Evolutionary conservation across 495 filamentous ascomycete genomes (phyloP).

Genomic region (Penicillium mononematosum): DNA sequence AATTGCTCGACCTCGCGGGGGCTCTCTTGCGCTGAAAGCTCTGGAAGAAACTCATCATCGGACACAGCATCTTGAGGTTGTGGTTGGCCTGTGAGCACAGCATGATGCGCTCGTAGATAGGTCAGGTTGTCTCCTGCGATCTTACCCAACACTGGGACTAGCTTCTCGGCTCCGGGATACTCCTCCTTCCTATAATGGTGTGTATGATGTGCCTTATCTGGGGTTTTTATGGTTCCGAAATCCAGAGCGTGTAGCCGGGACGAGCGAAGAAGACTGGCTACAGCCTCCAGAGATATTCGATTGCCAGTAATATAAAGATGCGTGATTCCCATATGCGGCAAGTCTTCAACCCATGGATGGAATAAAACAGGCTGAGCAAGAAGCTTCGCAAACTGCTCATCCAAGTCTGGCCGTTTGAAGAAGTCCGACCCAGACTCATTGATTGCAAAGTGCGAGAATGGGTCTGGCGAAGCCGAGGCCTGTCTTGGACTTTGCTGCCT

Average conservation of each 20-base stretch:
- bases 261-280: slow-evolving; percentile 52
- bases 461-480: slow-evolving; percentile 17
- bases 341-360: slow-evolving; percentile 53
- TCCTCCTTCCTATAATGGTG: slow-evolving; percentile 18
- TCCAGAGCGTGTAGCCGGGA: slow-evolving; percentile 53
- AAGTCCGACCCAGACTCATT: slow-evolving; percentile 20
- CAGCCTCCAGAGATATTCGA: slow-evolving; percentile 55
- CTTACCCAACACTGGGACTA: slow-evolving; percentile 50
- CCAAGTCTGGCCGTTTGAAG: slow-evolving; percentile 44
- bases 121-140: slow-evolving; percentile 48
- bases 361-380: slow-evolving; percentile 51
- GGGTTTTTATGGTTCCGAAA: slow-evolving; percentile 45
- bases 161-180: slow-evolving; percentile 52
- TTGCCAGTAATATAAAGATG: slow-evolving; percentile 62
- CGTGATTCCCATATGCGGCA: slow-evolving; percentile 54
- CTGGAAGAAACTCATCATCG: slow-evolving; percentile 31
- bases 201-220: slow-evolving; percentile 27
- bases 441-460: slow-evolving; percentile 13
- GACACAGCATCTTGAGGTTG: slow-evolving; percentile 33
- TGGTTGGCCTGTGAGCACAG: slow-evolving; percentile 51
- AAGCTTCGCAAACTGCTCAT: slow-evolving; percentile 48
- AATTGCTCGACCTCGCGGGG: slow-evolving; percentile 24
- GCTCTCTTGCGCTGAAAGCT: slow-evolving; percentile 34
- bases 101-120: slow-evolving; percentile 58
- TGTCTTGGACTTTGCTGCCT: slow-evolving; percentile 2